Percentiles rank a stretch among this genome's conserved stretches.
Conservation (phyloP, 768 basidiomycete genomes). For the Zangia roseola region DNA sequence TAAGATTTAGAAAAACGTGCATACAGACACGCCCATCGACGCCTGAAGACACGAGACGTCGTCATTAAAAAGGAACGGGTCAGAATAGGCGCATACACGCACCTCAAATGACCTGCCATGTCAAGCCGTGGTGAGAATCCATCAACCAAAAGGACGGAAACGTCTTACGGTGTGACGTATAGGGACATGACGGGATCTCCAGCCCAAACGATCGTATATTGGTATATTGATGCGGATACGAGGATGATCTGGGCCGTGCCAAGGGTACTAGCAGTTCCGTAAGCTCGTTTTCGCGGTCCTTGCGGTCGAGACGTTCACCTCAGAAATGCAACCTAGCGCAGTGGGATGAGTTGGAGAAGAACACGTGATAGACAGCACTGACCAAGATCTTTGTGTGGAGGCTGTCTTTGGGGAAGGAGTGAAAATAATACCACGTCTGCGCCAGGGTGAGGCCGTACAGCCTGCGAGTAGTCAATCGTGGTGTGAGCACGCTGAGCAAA, state of each 20-base stretch:
- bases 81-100: constrained; percentile 3
- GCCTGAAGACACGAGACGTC: constrained; percentile 19
- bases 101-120: constrained; percentile 28
- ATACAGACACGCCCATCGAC: constrained; percentile 36
- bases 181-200: constrained; percentile 23
- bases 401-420: constrained; percentile 30
- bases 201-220: constrained; percentile 31
- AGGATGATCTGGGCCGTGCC: constrained; percentile 30
- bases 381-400: constrained; percentile 33
- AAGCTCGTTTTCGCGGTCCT: background rate
- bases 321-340: constrained; percentile 27
- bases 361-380: constrained; percentile 1
- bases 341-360: background rate
- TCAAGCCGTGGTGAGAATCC: background rate
- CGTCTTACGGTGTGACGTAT: constrained; percentile 28
- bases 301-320: constrained; percentile 12
- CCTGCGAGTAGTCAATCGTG: constrained; percentile 15
- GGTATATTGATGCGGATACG: constrained; percentile 32
- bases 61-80: background rate
- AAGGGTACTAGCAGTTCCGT: constrained; percentile 16
- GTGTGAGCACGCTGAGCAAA: background rate
- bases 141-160: background rate
- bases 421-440: constrained; percentile 36
- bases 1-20: background rate
- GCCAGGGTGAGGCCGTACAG: constrained; percentile 36